Evolutionary conservation across 768 basidiomycete species (phyloP), one percentile per base, ranked within the genome.

Genomic region (Podaxis sp.): DNA sequence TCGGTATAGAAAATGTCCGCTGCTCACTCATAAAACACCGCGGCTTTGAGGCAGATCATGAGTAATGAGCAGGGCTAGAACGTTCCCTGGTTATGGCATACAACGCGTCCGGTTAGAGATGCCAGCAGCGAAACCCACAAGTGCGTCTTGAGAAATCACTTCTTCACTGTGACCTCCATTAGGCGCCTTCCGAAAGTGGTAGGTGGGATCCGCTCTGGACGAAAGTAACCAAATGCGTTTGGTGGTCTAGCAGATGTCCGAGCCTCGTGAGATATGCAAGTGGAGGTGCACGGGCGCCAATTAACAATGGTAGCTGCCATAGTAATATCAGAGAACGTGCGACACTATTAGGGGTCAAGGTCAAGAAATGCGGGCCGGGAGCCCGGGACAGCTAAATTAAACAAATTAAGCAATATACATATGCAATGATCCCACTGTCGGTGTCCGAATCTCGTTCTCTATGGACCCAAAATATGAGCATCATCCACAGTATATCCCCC

Each of bases 321-420:
- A 33, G 33, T 2, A 10, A 33, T 33, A 33, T 61, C 60, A 60
- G 41, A 58, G 15, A 60, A 20, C 20, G 28, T 52, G 48, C 7
- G 40, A 28, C 36, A 44, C 20, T 44, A 61, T 33, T 8, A 40
- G 51, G 48, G n/a, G 40, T 51, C 58, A 52, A 52, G 13, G 24
- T 41, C 54, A 56, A 36, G 38, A 56, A 13, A n/a, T 22, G 20
- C 54, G 24, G 24, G 54, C 54, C 54, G 13, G 51, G 20, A 22
- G 33, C 33, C 28, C 33, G 33, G 33, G 33, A 26, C 44, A 61
- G 22, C 24, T n/a, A 17, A 52, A 60, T 53, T 61, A 53, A 54
- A 46, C 60, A 46, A 8, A 61, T 61, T 61, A 61, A 46, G 52
- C 41, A 54, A 54, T 26, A 61, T 61, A 61, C 52, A 61, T 46